These are phyloP conservation scores for Aspergillus viridinutans DNA, from an alignment of 2,329 filamentous ascomycete genomes.

Conservation along the genomic window DNA sequence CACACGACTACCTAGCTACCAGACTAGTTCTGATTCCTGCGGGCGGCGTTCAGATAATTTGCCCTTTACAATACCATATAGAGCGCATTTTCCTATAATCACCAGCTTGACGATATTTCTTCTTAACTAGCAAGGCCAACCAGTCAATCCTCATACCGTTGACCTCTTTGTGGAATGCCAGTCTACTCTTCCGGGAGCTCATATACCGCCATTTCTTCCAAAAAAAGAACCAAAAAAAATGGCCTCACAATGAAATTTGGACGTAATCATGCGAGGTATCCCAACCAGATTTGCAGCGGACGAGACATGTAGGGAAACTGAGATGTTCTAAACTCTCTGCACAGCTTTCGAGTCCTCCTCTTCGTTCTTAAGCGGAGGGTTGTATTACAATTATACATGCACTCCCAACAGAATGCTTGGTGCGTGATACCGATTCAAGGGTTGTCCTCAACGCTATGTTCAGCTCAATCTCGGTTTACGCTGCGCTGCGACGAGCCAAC, in stretches of 20 bases:
- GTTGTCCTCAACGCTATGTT: not conserved
- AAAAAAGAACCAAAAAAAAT: too few relatives aligned
- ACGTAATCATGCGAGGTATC: constrained; percentile 79
- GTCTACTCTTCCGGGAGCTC: too few relatives aligned
- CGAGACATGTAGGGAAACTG: constrained; percentile 26
- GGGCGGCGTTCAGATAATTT: not conserved
- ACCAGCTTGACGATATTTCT: not conserved
- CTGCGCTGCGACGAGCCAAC: not conserved
- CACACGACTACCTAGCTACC: not conserved
- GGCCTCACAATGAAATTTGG: constrained; percentile 60
- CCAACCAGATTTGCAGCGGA: constrained; percentile 69
- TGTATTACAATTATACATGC: not conserved
- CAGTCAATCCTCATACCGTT: not conserved
- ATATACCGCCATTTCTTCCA: too few relatives aligned
- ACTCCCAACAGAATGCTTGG: not conserved
- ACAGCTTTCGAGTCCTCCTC: constrained; percentile 20
- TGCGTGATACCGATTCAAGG: not conserved
- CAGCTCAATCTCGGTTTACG: not conserved
- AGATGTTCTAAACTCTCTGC: too few relatives aligned
- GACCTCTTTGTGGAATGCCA: too few relatives aligned
- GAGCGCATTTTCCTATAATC: not conserved
- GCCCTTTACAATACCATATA: not conserved
- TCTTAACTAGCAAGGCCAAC: not conserved
- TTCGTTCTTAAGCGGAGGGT: not conserved
- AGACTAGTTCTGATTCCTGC: not conserved